Base-by-base conservation (phyloP, 1,284 basidiomycete species). In the Abortiporus biennis region DNA sequence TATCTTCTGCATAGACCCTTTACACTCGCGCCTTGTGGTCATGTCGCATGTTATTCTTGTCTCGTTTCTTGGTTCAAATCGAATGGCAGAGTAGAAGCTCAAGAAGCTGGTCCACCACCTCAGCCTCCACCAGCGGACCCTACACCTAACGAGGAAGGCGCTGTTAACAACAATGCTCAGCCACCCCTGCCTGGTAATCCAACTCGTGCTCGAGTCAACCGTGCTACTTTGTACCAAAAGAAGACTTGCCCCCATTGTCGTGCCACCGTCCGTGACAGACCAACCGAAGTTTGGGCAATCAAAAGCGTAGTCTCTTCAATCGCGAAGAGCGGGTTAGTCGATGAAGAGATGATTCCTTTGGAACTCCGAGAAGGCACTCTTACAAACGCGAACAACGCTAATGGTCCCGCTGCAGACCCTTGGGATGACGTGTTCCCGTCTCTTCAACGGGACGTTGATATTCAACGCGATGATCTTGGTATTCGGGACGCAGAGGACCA, bases 231-330 rank as follows among this genome's bases (percentile, higher is more conserved):
- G 57, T 47, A 54, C 47, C 62, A 72, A 52, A 63, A 67, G 58
- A 89, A 89, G 59, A 83, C 78, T 1, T 89, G 86, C 49, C 85
- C 85, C 0, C 72, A 84, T 35, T 89, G 85, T 52, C 80, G 86
- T 23, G 71, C 77, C 0, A 55, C 69, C 13, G 68, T 89, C 13
- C 59, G 56, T 9, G 72, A 78, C 8, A 72, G 79, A 3, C 85
- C 85, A 0, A 69, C 78, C 4, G 80, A 81, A 56, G 73, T 83
- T n/a, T 88, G 81, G 78, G 67, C 66, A 8, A 65, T 87, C 49
- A 87, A 87, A 57, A 70, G 72, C 46, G 76, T 86, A 63, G 80
- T 83, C 13, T 59, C 57, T 1, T 58, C 62, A 4, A 52, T 81
- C 3, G 64, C 70, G 30, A 71, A 72, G 38, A 82, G 76, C 46